These are phyloP conservation scores for Solanum chmielewskii DNA, from an alignment of 257 asterid species.

Conservation along the genomic window DNA sequence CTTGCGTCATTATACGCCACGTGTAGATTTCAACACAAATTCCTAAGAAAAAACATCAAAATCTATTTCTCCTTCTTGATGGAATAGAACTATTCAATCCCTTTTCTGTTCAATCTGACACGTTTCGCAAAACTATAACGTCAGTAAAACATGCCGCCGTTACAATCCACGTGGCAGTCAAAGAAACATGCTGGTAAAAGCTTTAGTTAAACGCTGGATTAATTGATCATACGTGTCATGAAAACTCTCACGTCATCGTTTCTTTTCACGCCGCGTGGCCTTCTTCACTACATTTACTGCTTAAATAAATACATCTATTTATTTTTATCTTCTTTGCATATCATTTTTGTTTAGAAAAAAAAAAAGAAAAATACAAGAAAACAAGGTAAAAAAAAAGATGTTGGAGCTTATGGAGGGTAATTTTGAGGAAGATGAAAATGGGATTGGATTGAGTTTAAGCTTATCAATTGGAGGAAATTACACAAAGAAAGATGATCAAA, in stretches of 20 bases:
- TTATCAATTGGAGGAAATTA: constrained; percentile 58
- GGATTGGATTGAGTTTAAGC: constrained; percentile 50
- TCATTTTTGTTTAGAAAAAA: neutral
- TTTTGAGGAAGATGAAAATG: constrained; percentile 17
- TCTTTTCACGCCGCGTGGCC: constrained; percentile 40
- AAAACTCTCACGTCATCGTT: neutral
- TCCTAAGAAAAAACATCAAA: neutral
- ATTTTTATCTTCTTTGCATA: neutral
- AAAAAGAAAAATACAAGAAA: neutral
- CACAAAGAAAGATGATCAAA: neutral
- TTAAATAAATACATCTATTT: neutral
- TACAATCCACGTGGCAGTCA: constrained; percentile 13
- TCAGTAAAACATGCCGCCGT: constrained; percentile 1
- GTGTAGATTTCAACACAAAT: neutral
- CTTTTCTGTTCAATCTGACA: neutral
- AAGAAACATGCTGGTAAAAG: constrained; percentile 13
- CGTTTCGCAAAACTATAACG: constrained; percentile 1
- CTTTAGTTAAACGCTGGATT: neutral
- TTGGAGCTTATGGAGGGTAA: constrained; percentile 11
- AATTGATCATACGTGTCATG: constrained; percentile 30
- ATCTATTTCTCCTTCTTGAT: constrained; percentile 15
- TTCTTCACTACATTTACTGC: constrained; percentile 3
- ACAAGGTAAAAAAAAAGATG: neutral
- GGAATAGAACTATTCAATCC: neutral
- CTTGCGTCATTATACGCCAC: neutral